Conservation (phyloP, 305 asterid genomes). For the Fraxinus albicans region DNA sequence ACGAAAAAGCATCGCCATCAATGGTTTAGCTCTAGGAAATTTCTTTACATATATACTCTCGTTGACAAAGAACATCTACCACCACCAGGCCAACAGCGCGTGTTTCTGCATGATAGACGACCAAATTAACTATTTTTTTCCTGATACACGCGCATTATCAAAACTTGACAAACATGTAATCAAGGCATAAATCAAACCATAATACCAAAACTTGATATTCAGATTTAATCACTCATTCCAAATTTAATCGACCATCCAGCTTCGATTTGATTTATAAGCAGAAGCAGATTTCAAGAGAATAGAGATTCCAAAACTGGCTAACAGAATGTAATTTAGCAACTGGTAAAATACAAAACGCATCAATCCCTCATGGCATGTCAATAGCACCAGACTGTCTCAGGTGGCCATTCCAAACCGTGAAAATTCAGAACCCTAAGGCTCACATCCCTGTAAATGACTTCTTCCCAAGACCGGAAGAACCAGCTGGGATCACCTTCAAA, state of each 20-base stretch:
- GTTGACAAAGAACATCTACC: neutral
- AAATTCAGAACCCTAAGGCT: slow-evolving; percentile 16
- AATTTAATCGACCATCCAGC: no score
- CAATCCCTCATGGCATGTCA: slow-evolving; percentile 5
- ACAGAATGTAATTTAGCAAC: neutral
- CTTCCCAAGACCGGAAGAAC: slow-evolving; percentile 73
- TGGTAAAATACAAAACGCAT: slow-evolving; percentile 17
- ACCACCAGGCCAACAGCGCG: neutral
- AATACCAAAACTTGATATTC: no score
- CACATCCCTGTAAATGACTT: slow-evolving; percentile 75
- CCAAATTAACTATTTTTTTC: no score
- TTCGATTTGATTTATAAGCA: no score
- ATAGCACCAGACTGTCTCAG: slow-evolving; percentile 6
- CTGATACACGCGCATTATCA: no score
- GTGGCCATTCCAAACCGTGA: neutral
- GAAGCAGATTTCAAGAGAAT: neutral
- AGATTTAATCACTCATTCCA: no score
- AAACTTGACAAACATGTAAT: no score
- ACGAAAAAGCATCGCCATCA: neutral
- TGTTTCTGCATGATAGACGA: neutral
- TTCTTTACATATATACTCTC: neutral
- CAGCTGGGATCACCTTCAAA: slow-evolving; percentile 80
- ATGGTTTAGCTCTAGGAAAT: neutral
- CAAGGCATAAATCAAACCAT: no score
- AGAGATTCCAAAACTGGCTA: neutral